Base-by-base conservation (phyloP, 257 asterid genomes). In the Solanum acaule region DNA sequence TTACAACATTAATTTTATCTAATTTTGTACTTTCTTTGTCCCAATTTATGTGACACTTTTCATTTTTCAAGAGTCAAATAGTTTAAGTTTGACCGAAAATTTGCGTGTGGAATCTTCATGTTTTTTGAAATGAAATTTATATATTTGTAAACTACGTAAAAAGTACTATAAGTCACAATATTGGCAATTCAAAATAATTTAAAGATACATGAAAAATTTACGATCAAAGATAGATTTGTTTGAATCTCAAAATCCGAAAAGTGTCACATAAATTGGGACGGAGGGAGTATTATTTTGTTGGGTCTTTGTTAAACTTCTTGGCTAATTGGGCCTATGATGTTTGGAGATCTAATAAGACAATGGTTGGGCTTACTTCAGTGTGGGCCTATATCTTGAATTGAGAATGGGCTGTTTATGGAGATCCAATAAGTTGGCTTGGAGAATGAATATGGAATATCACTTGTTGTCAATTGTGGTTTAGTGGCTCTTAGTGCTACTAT, bases 61-160 rank as follows among this genome's bases (percentile, higher is more conserved):
- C 23, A 0, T 52, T 52, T 52, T 16, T 0, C 0, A 4, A 16
- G 1, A 42, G 49, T 42, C 15, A 0, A 42, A 42, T 11, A 42
- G 3, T 42, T 42, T 42, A 42, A 42, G 49, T 42, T 1, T 42
- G 49, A 42, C 15, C 2, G 49, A 0, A 42, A 42, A 3, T 42
- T 42, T 42, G 15, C 5, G 49, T 0, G 49, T 10, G 49, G 14
- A 42, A 42, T 42, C 49, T 42, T 42, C 49, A 42, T 42, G 10
- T 1, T 42, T 42, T 42, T 42, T 10, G 0, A 42, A 42, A 42
- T 42, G 49, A 42, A 42, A 42, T 42, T 42, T 42, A 42, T 42
- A 42, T 10, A 42, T 42, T 42, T 42, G 49, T 42, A 42, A 10
- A 42, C 49, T 42, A 42, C 15, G 5, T 42, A 42, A 42, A 42